Conservation (phyloP, 805 yeast genomes). For the Candida tibetensis region DNA sequence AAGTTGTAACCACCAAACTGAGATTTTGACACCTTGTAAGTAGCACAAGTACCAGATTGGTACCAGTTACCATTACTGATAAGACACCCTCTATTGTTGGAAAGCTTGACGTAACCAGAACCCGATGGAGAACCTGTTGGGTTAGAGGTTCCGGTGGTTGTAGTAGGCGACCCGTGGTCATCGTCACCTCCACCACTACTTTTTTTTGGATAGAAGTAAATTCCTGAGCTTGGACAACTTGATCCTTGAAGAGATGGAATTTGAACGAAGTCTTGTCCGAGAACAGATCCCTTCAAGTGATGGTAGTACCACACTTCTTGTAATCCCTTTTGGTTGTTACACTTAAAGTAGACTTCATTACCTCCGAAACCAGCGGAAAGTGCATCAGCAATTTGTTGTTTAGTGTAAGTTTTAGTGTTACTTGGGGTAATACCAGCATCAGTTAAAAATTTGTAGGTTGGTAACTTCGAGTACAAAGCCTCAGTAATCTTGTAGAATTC, state of each 20-base stretch:
- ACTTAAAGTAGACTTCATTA: conserved; percentile 56
- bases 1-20: conserved; percentile 73
- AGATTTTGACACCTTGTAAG: conserved; percentile 54
- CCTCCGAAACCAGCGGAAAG: conserved; percentile 49
- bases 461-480: conserved; percentile 52
- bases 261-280: conserved; percentile 11
- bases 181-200: not conserved
- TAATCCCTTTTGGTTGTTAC: conserved; percentile 47
- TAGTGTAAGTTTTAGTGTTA: conserved; percentile 51
- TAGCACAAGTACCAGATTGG: conserved; percentile 80
- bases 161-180: conserved; percentile 1
- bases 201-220: conserved; percentile 72
- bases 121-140: conserved; percentile 10
- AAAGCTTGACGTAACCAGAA: conserved; percentile 42
- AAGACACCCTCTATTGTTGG: conserved; percentile 65
- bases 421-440: conserved; percentile 73
- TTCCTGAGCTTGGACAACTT: conserved; percentile 67
- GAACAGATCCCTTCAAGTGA: conserved; percentile 21
- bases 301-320: conserved; percentile 28
- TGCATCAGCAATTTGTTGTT: conserved; percentile 52
- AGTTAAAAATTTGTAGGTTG: conserved; percentile 66
- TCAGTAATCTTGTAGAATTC: conserved; percentile 69
- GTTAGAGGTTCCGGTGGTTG: conserved; percentile 1
- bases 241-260: conserved; percentile 55
- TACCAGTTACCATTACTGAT: conserved; percentile 88